Evolutionary conservation across 495 filamentous ascomycete species (phyloP), one percentile per base, ranked within the genome.

Genomic region (Penicillium angulare): DNA sequence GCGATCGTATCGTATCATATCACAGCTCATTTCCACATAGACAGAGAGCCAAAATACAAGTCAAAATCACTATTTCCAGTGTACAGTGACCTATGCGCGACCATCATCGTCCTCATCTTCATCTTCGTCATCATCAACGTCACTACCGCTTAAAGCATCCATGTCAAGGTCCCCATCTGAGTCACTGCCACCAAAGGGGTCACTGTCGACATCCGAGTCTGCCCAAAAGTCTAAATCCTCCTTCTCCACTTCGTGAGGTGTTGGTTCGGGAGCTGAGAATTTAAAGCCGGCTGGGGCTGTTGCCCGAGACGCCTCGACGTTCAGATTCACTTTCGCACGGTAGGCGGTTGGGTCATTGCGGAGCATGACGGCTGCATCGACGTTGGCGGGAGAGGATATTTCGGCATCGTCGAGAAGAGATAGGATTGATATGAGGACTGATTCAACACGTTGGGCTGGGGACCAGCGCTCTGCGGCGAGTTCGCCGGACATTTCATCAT

Each of bases 351-450:
- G 80, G 18, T 86, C 64, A 48, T 89, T 88, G 46, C 93, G 83
- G 42, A 95, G 81, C 79, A 92, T 80, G 10, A 96, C 86, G 22
- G 87, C 82, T 9, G 93, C 93, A 59, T 97, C 92, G 42, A 97
- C 93, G 59, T 98, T 97, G 49, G 93, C 93, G 0, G 93, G 90
- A 5, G 89, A 95, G 50, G 83, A 88, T 55, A 92, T 87, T 64
- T 98, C 93, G 13, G 93, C 89, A 63, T 95, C 87, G 63, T 98
- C 93, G 35, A 98, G 84, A 1, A 98, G 83, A n/a, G 90, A 87
- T 15, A 98, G 78, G 15, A 98, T 98, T 31, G 92, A 96, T 64
- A 98, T 97, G 75, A 98, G 82, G 12, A 98, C 91, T 42, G 90
- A 91, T 69, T 97, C 93, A 48, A 93, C 92, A 7, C 91, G 85